A percentile compares a stretch with the other conserved stretches of the same genome.
Conservation (phyloP, 2,329 filamentous ascomycete species). For the Colletotrichum endophyticum region DNA sequence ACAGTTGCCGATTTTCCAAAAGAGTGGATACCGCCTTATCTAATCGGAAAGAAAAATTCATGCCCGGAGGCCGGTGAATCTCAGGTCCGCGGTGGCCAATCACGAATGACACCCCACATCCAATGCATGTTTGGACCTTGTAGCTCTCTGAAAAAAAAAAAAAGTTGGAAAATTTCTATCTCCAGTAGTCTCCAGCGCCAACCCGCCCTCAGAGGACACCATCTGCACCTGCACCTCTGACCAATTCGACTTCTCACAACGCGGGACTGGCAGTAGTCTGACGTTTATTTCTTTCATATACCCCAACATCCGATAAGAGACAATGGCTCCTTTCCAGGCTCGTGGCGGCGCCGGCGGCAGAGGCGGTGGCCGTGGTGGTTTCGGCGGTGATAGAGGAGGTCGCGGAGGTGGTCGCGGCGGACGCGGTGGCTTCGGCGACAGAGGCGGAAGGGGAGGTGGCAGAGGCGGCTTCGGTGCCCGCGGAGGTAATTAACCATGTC, state of each 20-base stretch:
- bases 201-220: not conserved
- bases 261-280: not conserved
- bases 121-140: slow-evolving; percentile 20
- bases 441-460: not conserved
- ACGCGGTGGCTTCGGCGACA: slow-evolving; percentile 25
- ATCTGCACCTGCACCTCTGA: not conserved
- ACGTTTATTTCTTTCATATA: not conserved
- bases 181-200: not conserved
- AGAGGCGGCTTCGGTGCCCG: slow-evolving; percentile 25
- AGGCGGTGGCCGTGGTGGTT: slow-evolving; percentile 41
- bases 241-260: not conserved
- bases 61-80: not conserved
- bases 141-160: slow-evolving; percentile 16
- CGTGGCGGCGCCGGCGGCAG: slow-evolving; percentile 36
- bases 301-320: not conserved
- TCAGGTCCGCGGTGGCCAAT: slow-evolving; percentile 11
- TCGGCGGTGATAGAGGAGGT: slow-evolving; percentile 36
- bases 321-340: slow-evolving; percentile 21
- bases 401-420: slow-evolving; percentile 30
- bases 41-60: slow-evolving; percentile 1
- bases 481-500: not conserved
- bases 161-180: slow-evolving; percentile 10
- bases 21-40: not conserved
- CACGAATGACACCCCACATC: slow-evolving; percentile 11
- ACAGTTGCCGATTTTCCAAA: not conserved